These are phyloP conservation scores for Debaryomyces nepalensis DNA, from an alignment of 1,139 yeast species.

Conservation along the genomic window DNA sequence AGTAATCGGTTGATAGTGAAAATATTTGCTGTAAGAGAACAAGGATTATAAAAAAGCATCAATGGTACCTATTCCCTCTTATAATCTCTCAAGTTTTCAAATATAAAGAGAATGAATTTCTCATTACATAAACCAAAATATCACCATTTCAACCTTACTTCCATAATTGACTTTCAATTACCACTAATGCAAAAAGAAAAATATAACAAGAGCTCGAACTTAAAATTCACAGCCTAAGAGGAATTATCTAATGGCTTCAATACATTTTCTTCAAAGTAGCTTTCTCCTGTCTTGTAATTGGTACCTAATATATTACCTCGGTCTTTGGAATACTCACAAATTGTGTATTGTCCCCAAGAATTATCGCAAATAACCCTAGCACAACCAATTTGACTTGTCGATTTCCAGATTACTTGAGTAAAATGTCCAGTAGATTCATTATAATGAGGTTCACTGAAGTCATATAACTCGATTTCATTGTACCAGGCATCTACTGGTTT, in stretches of 20 bases:
- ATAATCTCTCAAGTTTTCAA: too few relatives aligned
- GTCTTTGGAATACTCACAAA: conserved; percentile 64
- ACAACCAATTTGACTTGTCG: conserved; percentile 62
- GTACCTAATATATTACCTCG: conserved; percentile 62
- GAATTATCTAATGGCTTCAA: conserved; percentile 31
- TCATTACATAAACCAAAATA: too few relatives aligned
- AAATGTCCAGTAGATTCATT: conserved; percentile 61
- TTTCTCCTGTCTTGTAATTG: conserved; percentile 33
- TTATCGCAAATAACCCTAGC: conserved; percentile 57
- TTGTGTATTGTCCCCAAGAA: conserved; percentile 59
- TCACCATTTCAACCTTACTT: too few relatives aligned
- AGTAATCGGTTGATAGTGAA: too few relatives aligned
- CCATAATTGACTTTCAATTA: too few relatives aligned
- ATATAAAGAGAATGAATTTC: too few relatives aligned
- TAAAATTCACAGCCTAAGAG: too few relatives aligned
- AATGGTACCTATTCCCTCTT: too few relatives aligned
- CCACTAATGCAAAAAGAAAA: too few relatives aligned
- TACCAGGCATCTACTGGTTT: conserved; percentile 70
- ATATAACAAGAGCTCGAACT: too few relatives aligned
- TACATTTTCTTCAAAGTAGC: conserved; percentile 58
- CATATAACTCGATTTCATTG: conserved; percentile 57
- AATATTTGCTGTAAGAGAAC: too few relatives aligned
- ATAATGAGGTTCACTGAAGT: conserved; percentile 50
- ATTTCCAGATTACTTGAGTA: conserved; percentile 72
- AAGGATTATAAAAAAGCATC: too few relatives aligned